Base-by-base conservation (phyloP, 768 basidiomycete genomes). In the Daedalea quercina region DNA sequence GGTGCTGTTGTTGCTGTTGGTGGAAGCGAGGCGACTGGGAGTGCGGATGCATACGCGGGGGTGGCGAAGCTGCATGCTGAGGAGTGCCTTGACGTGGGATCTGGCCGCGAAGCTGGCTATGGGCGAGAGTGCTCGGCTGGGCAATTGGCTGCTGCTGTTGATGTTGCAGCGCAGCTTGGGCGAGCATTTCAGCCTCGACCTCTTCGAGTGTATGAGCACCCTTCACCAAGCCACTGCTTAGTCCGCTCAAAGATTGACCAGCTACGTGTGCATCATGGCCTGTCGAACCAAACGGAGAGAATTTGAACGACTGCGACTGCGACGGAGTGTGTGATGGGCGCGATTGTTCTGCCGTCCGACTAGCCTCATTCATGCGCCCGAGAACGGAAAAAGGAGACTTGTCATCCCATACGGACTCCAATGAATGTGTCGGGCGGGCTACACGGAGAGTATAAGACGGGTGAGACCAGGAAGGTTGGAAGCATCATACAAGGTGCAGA, bases 111-210 rank as follows among this genome's bases (percentile, higher is more conserved):
- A 51, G 24, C 24, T 51, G 50, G 40, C 4, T 28, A 7, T 51
- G 42, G 4, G 50, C 17, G 46, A 54, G 57, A 51, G 23, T 50
- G 57, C 22, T 53, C 55, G 52, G 26, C 47, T 20, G 23, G 4
- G 52, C 40, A 19, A 22, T 34, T 9, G 31, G 50, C 44, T 50
- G 54, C 44, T 56, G 56, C 43, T 58, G 60, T 47, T 59, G 60
- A 8, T 63, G 65, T 47, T 65, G 62, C 24, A 63, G 61, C 2
- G 55, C 58, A 25, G 80, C 80, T 22, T 75, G 77, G 7, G 77
- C 76, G n/a, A 76, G 76, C 87, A 91, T 89, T 67, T 93, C 90
- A 2, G 82, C 79, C 62, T 93, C 90, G 54, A 93, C 84, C 58
- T 93, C 90, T 58, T 88, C 83, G 24, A 92, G 64, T 0, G 88